Percentiles rank a stretch among this genome's conserved stretches.
Evolutionary conservation across 2,329 filamentous ascomycete genomes (phyloP).

Genomic region (Cordyceps militaris): DNA sequence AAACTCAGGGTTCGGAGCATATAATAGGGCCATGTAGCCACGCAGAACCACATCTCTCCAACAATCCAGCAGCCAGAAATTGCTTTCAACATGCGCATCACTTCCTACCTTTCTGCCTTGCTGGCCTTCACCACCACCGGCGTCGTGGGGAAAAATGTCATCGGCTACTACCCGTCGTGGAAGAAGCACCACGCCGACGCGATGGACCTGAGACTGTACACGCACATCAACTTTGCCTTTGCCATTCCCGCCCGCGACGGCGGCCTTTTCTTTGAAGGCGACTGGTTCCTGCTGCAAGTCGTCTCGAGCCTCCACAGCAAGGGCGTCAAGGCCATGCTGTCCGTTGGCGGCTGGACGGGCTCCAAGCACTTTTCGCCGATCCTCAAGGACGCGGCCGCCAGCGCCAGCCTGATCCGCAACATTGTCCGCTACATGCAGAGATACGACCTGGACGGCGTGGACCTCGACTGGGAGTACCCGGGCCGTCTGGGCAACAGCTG

Average conservation of each 20-base stretch:
- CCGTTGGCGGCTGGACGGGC: constrained; percentile 12
- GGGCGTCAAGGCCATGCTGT: constrained; percentile 12
- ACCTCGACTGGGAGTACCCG: constrained; percentile 5
- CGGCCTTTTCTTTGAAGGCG: constrained; percentile 5
- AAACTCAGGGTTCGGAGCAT: background rate
- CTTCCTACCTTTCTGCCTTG: background rate
- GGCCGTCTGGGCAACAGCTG: constrained; percentile 9
- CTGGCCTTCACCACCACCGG: background rate
- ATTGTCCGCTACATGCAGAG: constrained; percentile 1
- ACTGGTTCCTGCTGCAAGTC: background rate
- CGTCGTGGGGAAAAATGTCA: background rate
- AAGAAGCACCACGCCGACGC: background rate
- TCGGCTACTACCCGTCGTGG: constrained; percentile 14
- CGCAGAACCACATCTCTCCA: background rate
- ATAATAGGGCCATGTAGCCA: background rate
- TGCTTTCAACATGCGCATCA: background rate
- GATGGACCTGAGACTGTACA: constrained; percentile 12
- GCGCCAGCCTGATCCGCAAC: background rate
- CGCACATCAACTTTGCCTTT: constrained; percentile 15
- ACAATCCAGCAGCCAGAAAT: background rate
- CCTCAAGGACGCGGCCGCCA: background rate
- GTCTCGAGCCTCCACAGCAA: constrained; percentile 4
- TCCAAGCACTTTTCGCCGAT: constrained; percentile 11
- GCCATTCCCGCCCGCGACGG: constrained; percentile 10
- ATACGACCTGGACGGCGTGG: background rate